Conservation (phyloP, 208 protist genomes). For the Wallacemonas sp. region DNA sequence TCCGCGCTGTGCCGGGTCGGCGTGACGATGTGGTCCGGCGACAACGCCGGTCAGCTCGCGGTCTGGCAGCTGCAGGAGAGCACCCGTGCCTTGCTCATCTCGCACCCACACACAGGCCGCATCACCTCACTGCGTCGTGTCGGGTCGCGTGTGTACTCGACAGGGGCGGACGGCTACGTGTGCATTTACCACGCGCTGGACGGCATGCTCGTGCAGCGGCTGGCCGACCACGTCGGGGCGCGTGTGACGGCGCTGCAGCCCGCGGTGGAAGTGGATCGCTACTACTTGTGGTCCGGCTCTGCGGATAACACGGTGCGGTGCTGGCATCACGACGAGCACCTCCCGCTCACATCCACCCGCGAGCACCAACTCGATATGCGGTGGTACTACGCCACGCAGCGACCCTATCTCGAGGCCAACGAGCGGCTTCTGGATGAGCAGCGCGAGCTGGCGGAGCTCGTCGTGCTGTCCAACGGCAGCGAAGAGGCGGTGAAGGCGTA, state of each 20-base stretch:
- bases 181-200: conserved; percentile 60
- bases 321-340: conserved; percentile 88
- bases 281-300: conserved; percentile 70
- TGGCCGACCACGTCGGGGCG: conserved; percentile 48
- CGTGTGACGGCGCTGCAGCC: conserved; percentile 50
- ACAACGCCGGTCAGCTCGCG: conserved; percentile 60
- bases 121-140: conserved; percentile 56
- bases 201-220: conserved; percentile 40
- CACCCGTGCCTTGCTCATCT: conserved; percentile 30
- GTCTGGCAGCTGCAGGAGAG: conserved; percentile 66
- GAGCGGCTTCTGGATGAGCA: conserved; percentile 65
- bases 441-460: conserved; percentile 59
- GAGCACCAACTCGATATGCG: conserved; percentile 81
- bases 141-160: conserved; percentile 58
- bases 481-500: conserved; percentile 46
- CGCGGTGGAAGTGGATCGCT: conserved; percentile 65
- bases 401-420: conserved; percentile 61
- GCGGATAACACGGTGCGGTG: conserved; percentile 75
- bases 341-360: conserved; percentile 53
- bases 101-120: conserved; percentile 39
- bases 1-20: conserved; percentile 81
- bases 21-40: conserved; percentile 86
- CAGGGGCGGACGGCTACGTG: conserved; percentile 51
- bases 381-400: conserved; percentile 77
- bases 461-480: conserved; percentile 56